Base-by-base conservation (phyloP, 208 protist genomes). In the Leptomonas seymouri region DNA sequence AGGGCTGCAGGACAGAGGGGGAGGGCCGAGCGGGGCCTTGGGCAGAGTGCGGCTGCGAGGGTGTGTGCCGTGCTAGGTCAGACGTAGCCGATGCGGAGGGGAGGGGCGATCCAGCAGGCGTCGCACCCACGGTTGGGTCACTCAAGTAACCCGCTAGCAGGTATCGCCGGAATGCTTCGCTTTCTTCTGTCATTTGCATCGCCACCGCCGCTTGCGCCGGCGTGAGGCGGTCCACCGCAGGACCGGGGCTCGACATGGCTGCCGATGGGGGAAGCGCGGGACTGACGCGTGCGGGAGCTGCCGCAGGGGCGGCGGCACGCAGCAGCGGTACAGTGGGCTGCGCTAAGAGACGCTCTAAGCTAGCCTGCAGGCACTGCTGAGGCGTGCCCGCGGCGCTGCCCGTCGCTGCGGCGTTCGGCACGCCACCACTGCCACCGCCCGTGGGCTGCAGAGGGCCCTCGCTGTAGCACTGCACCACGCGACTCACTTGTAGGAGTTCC, bases 391-490 rank as follows among this genome's bases (percentile, higher is more conserved):
- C 46, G 27, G 64, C 39, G 67, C 21, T 44, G 16, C 71, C 54
- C 27, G 64, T 41, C 15, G 46, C 30, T 23, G 41, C 20, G 9
- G 42, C 34, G 4, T 16, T 5, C 3, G 12, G 20, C 2, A 20
- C 16, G 16, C 18, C 3, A 25, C 23, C 36, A 46, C 48, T 25
- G 46, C 12, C 20, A 45, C 18, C 2, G 53, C 8, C 55, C 6
- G 49, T 56, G n/a, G 69, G 11, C 15, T 44, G 25, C 34, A 25
- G 62, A 2, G 71, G 53, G 1, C 60, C 72, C n/a, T 89, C 85
- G 46, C 78, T 63, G 73, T 87, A 91, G 70, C 89, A 94, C 78
- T 94, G 89, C 31, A 94, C 67, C 2, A 94, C 63, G 6, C 89
- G 89, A 14, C 76, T 84, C 44, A 91, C 68, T 56, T 68, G 51